Evolutionary conservation across 2,329 filamentous ascomycete species (phyloP), one percentile per base, ranked within the genome.

Genomic region (Aspergillus amoenus): DNA sequence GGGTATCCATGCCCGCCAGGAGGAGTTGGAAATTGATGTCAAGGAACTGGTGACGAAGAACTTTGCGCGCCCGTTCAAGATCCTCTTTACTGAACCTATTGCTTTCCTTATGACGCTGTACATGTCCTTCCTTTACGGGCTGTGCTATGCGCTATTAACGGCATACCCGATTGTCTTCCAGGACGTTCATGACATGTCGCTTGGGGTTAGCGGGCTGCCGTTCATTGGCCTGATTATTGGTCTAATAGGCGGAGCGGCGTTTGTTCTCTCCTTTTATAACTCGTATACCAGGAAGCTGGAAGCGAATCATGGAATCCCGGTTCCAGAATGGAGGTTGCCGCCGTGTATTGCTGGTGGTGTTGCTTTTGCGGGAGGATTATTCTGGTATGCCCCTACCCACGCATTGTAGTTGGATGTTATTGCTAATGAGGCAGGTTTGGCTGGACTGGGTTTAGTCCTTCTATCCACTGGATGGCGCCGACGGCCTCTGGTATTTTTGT

Each of bases 281-380:
- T 60, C 55, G 8, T 65, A 64, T 51, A 48, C 39, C 8, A 43
- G 49, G 18, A 66, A 66, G 22, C 43, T 68, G 18, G 22, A 37
- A 15, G 60, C 55, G 15, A 68, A 68, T 49, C 51, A 59, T 17
- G 55, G 59, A 13, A 34, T 64, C 12, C 49, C 63, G 6, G 44
- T 68, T 3, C 66, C 66, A 2, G 65, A 68, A 47, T 68, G 65
- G 65, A 59, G 66, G 9, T 42, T 68, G 3, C 61, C 60, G 9
- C 65, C 65, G 6, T 61, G 60, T 45, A 65, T 67, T 17, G 55
- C 64, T 1, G 66, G 66, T 5, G 62, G 59, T 3, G 27, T 60
- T 11, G 57, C 56, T 0, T 68, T 68, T 52, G 59, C 66, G 0
- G 60, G 32, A 32, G 66, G 66, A 1, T 27, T 68, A 9, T 65